phyloP scores from a whole-genome alignment of 192 early-diverging fungal species.

The Backusella liffmaniae region DNA sequence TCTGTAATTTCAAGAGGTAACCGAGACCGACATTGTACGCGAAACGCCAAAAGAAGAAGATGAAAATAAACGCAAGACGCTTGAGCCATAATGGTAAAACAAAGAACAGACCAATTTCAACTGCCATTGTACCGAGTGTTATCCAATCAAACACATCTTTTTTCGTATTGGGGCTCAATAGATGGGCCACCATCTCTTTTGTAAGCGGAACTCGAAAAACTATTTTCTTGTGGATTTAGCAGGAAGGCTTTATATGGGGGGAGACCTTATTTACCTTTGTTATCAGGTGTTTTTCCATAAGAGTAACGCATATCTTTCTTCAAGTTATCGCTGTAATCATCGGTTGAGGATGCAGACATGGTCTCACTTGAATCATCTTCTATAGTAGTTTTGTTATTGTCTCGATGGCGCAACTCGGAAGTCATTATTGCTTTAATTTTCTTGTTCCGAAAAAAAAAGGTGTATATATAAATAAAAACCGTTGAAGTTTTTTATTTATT shows the following conservation, averaged over 20 bases:
- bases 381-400: not conserved
- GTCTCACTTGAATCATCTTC: slow-evolving; percentile 8
- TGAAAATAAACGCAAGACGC: slow-evolving; percentile 62
- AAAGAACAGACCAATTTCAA: slow-evolving; percentile 68
- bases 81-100: slow-evolving; percentile 52
- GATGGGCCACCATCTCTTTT: slow-evolving; percentile 70
- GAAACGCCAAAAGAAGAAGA: slow-evolving; percentile 86
- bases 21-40: slow-evolving; percentile 90
- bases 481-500: slow-evolving; percentile 1
- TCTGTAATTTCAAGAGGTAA: slow-evolving; percentile 77
- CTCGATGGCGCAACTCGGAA: slow-evolving; percentile 10
- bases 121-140: slow-evolving; percentile 62
- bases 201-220: slow-evolving; percentile 77
- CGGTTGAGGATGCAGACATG: slow-evolving; percentile 1
- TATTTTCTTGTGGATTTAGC: slow-evolving; percentile 17
- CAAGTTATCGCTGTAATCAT: slow-evolving; percentile 11
- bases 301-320: slow-evolving; percentile 23
- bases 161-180: slow-evolving; percentile 67
- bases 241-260: not conserved
- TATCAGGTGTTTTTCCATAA: slow-evolving; percentile 41
- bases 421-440: not conserved
- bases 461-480: not conserved
- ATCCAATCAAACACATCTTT: slow-evolving; percentile 76
- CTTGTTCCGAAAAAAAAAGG: not conserved
- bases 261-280: slow-evolving; percentile 27